These are phyloP conservation scores for Candida qinlingensis DNA, from an alignment of 805 yeast species.

Conservation along the genomic window DNA sequence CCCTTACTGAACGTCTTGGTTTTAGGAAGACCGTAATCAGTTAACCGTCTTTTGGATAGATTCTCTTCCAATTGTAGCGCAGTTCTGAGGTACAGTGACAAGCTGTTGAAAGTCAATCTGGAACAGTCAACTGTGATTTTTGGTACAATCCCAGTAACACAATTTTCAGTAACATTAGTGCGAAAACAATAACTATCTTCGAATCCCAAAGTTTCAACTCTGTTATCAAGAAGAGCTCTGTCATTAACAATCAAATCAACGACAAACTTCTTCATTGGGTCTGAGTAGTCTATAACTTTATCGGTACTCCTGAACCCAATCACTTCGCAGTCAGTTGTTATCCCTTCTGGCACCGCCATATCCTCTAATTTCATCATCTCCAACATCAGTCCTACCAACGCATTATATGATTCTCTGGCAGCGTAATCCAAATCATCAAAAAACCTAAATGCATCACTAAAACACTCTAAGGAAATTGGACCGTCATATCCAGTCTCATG, in stretches of 20 bases:
- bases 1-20: slow-evolving; percentile 1
- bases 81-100: neutral
- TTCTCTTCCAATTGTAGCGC: slow-evolving; percentile 2
- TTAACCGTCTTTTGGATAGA: neutral
- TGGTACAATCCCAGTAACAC: too few species aligned
- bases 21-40: neutral
- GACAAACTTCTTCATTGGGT: neutral
- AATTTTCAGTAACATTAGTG: too few species aligned
- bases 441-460: slow-evolving; percentile 3
- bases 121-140: neutral
- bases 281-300: neutral
- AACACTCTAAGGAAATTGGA: slow-evolving; percentile 7
- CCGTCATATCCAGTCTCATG: slow-evolving; percentile 3
- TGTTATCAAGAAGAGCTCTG: neutral
- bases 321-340: neutral
- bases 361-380: neutral
- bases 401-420: slow-evolving; percentile 1
- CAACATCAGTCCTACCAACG: neutral
- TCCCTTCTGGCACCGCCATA: neutral
- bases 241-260: neutral
- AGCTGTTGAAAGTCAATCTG: slow-evolving; percentile 6
- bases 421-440: neutral
- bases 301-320: neutral
- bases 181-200: too few species aligned
- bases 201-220: too few species aligned